Percentiles rank a stretch among this genome's conserved stretches.
Conservation (phyloP, 495 filamentous ascomycete species). For the Aspergillus ostianus region DNA sequence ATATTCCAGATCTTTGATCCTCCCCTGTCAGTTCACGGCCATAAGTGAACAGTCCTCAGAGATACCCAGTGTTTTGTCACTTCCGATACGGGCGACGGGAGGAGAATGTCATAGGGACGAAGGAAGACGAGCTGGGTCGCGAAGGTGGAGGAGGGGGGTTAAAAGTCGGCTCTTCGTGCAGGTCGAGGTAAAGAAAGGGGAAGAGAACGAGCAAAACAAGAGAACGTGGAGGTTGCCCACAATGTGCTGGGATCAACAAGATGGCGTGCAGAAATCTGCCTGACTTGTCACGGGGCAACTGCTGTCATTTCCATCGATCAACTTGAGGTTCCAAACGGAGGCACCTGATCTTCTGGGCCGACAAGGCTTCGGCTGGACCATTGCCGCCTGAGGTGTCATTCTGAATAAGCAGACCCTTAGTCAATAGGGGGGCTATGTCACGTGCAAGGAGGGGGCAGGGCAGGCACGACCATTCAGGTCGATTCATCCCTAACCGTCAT, state of each 20-base stretch:
- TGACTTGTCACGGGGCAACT: conserved; percentile 13
- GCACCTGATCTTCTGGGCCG: conserved; percentile 8
- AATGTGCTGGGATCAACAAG: background rate
- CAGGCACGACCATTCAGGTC: too few species aligned
- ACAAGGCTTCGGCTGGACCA: conserved; percentile 14
- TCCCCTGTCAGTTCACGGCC: conserved; percentile 24
- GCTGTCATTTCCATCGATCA: conserved; percentile 8
- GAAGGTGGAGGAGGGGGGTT: conserved; percentile 14
- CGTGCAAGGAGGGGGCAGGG: background rate
- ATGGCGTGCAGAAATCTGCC: background rate
- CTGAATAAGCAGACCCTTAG: conserved; percentile 17
- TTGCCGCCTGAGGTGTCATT: conserved; percentile 3
- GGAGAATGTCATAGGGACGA: conserved; percentile 21
- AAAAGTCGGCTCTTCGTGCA: background rate
- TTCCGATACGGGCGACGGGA: background rate
- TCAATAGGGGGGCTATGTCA: conserved; percentile 8
- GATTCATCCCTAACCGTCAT: background rate
- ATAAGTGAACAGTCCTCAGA: conserved; percentile 16
- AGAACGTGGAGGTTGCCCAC: background rate
- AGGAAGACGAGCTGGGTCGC: conserved; percentile 19
- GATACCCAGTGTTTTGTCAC: conserved; percentile 1
- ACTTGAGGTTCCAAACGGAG: conserved; percentile 11
- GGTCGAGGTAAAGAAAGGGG: background rate
- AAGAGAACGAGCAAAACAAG: background rate
- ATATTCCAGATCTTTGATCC: conserved; percentile 14